These are phyloP conservation scores for Pharnaceum exiguum DNA, from an alignment of 148 eudicot species.

Conservation along the genomic window DNA sequence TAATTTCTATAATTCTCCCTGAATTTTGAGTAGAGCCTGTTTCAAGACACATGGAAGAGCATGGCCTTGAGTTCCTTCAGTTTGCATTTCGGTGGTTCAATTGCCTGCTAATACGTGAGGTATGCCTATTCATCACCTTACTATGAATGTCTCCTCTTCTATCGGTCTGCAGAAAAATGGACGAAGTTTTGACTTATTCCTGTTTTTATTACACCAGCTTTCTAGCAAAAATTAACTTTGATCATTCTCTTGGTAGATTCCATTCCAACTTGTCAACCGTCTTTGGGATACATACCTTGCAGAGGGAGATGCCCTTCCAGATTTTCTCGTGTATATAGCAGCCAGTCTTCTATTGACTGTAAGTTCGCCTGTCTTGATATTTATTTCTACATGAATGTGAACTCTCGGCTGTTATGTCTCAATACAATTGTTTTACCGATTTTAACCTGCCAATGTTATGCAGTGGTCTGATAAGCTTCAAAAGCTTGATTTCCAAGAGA, in stretches of 20 bases:
- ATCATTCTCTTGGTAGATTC: conserved; percentile 44
- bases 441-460: no score
- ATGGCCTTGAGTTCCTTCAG: conserved; percentile 95
- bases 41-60: conserved; percentile 90
- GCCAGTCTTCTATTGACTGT: conserved; percentile 96
- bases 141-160: neutral
- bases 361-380: conserved; percentile 21
- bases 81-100: conserved; percentile 99
- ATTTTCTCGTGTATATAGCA: conserved; percentile 90
- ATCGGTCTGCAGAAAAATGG: no score
- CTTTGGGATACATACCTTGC: conserved; percentile 99
- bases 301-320: conserved; percentile 98
- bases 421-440: neutral
- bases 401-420: neutral
- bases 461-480: conserved; percentile 93
- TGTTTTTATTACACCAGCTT: neutral
- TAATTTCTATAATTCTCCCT: neutral
- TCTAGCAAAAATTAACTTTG: conserved; percentile 5
- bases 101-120: conserved; percentile 98
- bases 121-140: conserved; percentile 21
- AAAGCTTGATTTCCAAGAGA: conserved; percentile 92
- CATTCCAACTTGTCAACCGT: conserved; percentile 87
- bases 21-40: conserved; percentile 57
- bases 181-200: no score
- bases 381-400: neutral